phyloP scores from a whole-genome alignment of 2,329 filamentous ascomycete species.

The Akanthomyces lecanii region DNA sequence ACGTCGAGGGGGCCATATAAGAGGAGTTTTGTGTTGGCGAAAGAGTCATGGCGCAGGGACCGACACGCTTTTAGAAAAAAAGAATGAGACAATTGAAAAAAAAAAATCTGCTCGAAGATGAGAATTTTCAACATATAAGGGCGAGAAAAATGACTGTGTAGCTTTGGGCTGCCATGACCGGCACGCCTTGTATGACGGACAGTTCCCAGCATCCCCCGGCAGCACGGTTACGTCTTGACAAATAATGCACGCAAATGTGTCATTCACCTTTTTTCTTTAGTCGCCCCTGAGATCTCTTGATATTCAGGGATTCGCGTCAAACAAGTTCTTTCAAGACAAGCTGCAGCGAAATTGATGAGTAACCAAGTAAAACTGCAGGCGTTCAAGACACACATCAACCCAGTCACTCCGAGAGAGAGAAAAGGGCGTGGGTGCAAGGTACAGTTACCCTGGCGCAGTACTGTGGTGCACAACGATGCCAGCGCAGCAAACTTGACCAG shows the following conservation, averaged over 20 bases:
- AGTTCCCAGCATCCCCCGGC: not conserved
- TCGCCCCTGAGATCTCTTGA: too few relatives aligned
- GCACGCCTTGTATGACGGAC: not conserved
- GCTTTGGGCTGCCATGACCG: not conserved
- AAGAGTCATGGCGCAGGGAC: not conserved
- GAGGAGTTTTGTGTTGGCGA: slow-evolving; percentile 1
- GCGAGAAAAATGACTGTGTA: not conserved
- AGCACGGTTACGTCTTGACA: not conserved
- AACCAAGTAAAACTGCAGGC: not conserved
- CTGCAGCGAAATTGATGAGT: too few relatives aligned
- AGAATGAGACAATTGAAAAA: not conserved
- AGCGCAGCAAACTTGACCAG: slow-evolving; percentile 9
- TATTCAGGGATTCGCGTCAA: too few relatives aligned
- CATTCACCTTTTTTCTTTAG: too few relatives aligned
- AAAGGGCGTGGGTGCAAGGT: not conserved
- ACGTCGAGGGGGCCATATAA: slow-evolving; percentile 3
- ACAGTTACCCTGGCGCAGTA: not conserved
- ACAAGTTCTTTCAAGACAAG: too few relatives aligned
- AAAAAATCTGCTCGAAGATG: not conserved
- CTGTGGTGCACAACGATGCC: not conserved
- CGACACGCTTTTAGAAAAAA: not conserved
- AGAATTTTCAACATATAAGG: not conserved
- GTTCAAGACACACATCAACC: not conserved
- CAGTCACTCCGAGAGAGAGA: not conserved
- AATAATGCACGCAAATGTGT: not conserved